Conservation (phyloP, 2,329 filamentous ascomycete genomes). For the Elsinoe fawcettii region DNA sequence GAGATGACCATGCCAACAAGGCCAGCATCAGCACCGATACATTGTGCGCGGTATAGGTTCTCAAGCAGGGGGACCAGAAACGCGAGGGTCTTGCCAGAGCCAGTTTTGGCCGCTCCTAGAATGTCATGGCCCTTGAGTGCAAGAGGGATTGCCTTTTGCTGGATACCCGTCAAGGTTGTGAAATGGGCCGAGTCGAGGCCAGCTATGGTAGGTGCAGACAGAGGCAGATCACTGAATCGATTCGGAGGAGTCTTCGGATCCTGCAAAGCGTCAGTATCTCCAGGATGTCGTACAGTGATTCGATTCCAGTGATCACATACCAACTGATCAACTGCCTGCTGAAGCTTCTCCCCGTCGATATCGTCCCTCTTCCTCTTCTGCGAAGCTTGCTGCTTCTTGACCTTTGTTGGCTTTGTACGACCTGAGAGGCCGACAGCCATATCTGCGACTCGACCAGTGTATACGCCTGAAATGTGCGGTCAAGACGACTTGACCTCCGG, state of each 20-base stretch:
- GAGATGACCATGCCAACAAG: slow-evolving; percentile 88
- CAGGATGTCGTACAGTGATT: background rate
- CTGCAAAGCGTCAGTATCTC: slow-evolving; percentile 32
- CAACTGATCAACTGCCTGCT: slow-evolving; percentile 37
- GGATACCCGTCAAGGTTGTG: slow-evolving; percentile 83
- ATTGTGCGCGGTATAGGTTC: slow-evolving; percentile 80
- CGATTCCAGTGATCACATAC: slow-evolving; percentile 27
- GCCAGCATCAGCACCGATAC: slow-evolving; percentile 78
- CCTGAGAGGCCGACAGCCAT: slow-evolving; percentile 22
- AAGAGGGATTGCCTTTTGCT: slow-evolving; percentile 78
- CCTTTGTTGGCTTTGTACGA: slow-evolving; percentile 45
- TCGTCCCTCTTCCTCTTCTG: slow-evolving; percentile 50
- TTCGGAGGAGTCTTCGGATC: slow-evolving; percentile 55
- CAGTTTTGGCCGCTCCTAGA: slow-evolving; percentile 89
- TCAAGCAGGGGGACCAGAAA: slow-evolving; percentile 90
- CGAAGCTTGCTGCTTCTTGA: slow-evolving; percentile 45
- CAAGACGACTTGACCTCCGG: no score
- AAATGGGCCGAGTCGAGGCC: slow-evolving; percentile 85
- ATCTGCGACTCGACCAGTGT: background rate
- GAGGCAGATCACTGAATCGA: slow-evolving; percentile 73
- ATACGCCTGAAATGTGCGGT: background rate
- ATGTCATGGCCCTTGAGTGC: slow-evolving; percentile 82
- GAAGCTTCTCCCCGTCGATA: slow-evolving; percentile 41
- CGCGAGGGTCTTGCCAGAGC: slow-evolving; percentile 88
- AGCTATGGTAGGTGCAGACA: slow-evolving; percentile 69